Percentiles rank a stretch among this genome's conserved stretches.
Evolutionary conservation across 2,329 filamentous ascomycete genomes (phyloP).

Genomic region (Cercospora nicotianae): DNA sequence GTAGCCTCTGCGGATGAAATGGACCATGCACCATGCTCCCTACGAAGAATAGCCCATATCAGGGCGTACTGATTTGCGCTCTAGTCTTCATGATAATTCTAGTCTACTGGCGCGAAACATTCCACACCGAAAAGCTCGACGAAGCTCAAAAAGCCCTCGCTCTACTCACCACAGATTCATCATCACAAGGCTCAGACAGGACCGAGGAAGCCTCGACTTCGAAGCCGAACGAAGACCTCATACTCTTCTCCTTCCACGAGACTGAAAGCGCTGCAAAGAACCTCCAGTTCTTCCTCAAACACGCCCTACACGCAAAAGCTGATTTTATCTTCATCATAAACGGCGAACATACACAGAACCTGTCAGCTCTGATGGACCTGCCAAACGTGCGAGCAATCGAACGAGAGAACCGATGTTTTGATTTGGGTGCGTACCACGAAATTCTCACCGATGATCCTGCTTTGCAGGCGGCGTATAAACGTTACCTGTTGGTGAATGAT

Average conservation of each 20-base stretch:
- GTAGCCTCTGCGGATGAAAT: too few relatives aligned
- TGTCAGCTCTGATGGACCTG: not conserved
- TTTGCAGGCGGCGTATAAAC: slow-evolving; percentile 16
- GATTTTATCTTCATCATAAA: slow-evolving; percentile 28
- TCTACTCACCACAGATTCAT: not conserved
- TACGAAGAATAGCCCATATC: not conserved
- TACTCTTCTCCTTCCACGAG: slow-evolving; percentile 24
- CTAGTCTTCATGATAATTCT: not conserved
- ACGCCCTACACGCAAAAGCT: slow-evolving; percentile 23
- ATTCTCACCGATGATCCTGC: slow-evolving; percentile 3
- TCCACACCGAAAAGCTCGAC: not conserved
- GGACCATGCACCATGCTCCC: not conserved
- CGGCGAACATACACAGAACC: slow-evolving; percentile 19
- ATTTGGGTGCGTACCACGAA: slow-evolving; percentile 23
- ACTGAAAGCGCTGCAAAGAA: slow-evolving; percentile 19
- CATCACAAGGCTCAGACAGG: slow-evolving; percentile 10
- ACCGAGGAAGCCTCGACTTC: slow-evolving; percentile 5
- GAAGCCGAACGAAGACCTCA: slow-evolving; percentile 13
- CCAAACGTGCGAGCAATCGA: slow-evolving; percentile 22
- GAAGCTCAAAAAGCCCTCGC: not conserved
- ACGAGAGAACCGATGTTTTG: slow-evolving; percentile 22
- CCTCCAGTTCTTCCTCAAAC: slow-evolving; percentile 20
- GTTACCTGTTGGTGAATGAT: slow-evolving; percentile 22
- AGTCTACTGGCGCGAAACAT: not conserved
- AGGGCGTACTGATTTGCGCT: not conserved